A percentile compares a stretch with the other conserved stretches of the same genome.
These are phyloP conservation scores for Loxodes magnus DNA, from an alignment of 73 alveolate genomes.

Conservation along the genomic window DNA sequence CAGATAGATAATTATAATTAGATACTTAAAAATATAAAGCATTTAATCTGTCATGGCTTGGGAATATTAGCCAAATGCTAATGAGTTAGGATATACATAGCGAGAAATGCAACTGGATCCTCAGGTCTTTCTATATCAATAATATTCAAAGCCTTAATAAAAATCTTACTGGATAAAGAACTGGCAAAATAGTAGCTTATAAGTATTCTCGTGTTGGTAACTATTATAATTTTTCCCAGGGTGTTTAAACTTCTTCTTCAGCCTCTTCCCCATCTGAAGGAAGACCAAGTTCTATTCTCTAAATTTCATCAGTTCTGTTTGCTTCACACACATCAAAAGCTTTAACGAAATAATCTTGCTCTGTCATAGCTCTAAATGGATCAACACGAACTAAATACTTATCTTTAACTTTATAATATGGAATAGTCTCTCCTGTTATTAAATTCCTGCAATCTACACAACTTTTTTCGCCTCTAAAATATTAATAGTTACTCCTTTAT, in stretches of 20 bases:
- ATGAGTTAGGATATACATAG: constrained; percentile 64
- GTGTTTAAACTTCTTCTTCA: constrained; percentile 31
- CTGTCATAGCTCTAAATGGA: constrained; percentile 80
- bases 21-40: too few species aligned
- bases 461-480: constrained; percentile 38
- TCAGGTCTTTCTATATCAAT: constrained; percentile 71
- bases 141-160: constrained; percentile 29
- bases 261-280: constrained; percentile 46
- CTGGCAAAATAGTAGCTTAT: constrained; percentile 65
- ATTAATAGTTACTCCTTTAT: constrained; percentile 32
- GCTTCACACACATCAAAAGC: constrained; percentile 75
- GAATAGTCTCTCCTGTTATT: constrained; percentile 63
- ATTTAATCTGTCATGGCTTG: too few species aligned
- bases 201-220: constrained; percentile 56
- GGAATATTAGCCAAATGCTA: constrained; percentile 61
- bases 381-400: constrained; percentile 84
- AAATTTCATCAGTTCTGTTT: constrained; percentile 68
- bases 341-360: constrained; percentile 86
- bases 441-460: constrained; percentile 79
- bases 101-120: constrained; percentile 66
- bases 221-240: constrained; percentile 61
- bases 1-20: too few species aligned
- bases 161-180: constrained; percentile 48
- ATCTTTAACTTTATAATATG: constrained; percentile 53
- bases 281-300: constrained; percentile 49